These are phyloP conservation scores for Phaeoacremonium minimum DNA, from an alignment of 2,329 filamentous ascomycete genomes.

Conservation along the genomic window DNA sequence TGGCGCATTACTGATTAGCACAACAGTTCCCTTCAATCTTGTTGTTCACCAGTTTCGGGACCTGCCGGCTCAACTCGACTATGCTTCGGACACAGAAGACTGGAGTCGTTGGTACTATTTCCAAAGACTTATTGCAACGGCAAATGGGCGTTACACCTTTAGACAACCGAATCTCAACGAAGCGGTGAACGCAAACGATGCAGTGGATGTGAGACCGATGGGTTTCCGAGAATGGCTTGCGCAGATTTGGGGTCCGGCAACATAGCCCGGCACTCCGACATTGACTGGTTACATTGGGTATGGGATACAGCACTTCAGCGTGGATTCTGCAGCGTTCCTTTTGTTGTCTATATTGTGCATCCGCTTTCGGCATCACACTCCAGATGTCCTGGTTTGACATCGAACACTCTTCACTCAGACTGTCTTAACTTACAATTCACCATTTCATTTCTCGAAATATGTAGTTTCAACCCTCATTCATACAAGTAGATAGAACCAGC, in stretches of 20 bases:
- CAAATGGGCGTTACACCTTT: slow-evolving; percentile 65
- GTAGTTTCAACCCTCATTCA: too few relatives aligned
- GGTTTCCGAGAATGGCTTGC: slow-evolving; percentile 52
- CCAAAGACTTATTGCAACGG: slow-evolving; percentile 62
- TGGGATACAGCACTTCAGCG: too few relatives aligned
- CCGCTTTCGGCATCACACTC: too few relatives aligned
- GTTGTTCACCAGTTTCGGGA: slow-evolving; percentile 32
- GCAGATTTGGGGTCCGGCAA: slow-evolving; percentile 35
- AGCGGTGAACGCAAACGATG: slow-evolving; percentile 26
- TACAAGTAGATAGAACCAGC: too few relatives aligned
- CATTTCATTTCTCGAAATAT: too few relatives aligned
- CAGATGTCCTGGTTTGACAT: too few relatives aligned
- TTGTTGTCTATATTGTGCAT: too few relatives aligned
- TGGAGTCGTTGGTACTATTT: slow-evolving; percentile 47
- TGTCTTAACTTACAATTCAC: too few relatives aligned
- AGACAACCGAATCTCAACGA: slow-evolving; percentile 56
- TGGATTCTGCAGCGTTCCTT: too few relatives aligned
- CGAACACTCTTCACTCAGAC: too few relatives aligned
- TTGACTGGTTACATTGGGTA: too few relatives aligned
- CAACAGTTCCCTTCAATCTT: slow-evolving; percentile 32
- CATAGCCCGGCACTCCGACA: too few relatives aligned
- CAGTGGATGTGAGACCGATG: slow-evolving; percentile 40
- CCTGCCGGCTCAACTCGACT: slow-evolving; percentile 31
- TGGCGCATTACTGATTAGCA: slow-evolving; percentile 14
- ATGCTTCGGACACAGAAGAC: slow-evolving; percentile 42